Base-by-base conservation (phyloP, 1,139 yeast genomes). In the Yamadazyma diddensiae region DNA sequence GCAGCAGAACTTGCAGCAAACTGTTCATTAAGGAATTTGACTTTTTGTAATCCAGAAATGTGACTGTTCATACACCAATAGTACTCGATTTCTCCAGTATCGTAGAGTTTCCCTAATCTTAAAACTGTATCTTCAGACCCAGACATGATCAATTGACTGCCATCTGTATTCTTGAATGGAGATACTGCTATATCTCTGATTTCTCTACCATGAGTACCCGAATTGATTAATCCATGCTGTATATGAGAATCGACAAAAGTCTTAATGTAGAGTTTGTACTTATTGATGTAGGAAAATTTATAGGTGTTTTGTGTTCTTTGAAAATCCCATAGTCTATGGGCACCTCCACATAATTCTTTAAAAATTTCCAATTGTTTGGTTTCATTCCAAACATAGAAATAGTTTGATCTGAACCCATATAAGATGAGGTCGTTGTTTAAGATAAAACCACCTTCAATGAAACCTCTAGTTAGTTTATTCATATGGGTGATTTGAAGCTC, bases 71-170 rank as follows among this genome's bases (percentile, higher is more conserved):
- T 69, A 2, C 82, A 72, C 81, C 92, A 79, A 28, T 59, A 60
- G 21, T 68, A 70, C 4, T 50, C 47, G 3, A 80, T 43, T 0
- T 45, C 44, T 1, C 86, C 85, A 20, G 49, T 42, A 0, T 45
- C 29, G 23, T 54, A 46, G 2, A 86, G 37, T 15, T 64, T 62
- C 1, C 82, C 74, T 15, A 90, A 45, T 38, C 79, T 71, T 4
- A 92, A 62, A 1, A 87, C 76, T 0, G 97, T 83, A 51, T 92
- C 98, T 55, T 92, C 98, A 0, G 96, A 81, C 2, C 90, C 97
- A 2, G 94, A 79, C 16, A 85, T 72, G 8, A 82, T 60, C 14
- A 74, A 44, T 25, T 57, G 57, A 3, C 58, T 46, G 38, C 60
- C 57, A 38, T 49, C 48, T 0, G 24, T 24, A 2, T 30, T 25